Conservation (phyloP, 1,284 basidiomycete genomes). For the Ceratobasidium sp. region DNA sequence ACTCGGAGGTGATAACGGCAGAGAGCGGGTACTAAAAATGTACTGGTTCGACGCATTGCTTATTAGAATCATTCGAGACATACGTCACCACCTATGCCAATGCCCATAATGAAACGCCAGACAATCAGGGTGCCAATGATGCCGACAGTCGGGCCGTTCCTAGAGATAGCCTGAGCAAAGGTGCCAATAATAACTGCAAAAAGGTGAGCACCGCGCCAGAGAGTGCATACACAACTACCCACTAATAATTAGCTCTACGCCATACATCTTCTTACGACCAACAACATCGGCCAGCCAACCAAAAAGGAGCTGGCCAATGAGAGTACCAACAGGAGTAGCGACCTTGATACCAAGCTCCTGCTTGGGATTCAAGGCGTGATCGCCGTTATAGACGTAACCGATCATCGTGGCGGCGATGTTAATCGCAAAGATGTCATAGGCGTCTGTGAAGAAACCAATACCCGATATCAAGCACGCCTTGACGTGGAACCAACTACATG, state of each 20-base stretch:
- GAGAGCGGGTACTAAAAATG: constrained; percentile 65
- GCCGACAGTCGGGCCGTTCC: constrained; percentile 64
- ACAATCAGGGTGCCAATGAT: constrained; percentile 76
- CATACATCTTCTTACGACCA: constrained; percentile 52
- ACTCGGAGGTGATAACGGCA: constrained; percentile 71
- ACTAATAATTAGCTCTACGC: constrained; percentile 57
- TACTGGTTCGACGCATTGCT: neutral
- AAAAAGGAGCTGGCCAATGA: constrained; percentile 43
- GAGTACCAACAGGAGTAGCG: constrained; percentile 61
- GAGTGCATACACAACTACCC: constrained; percentile 13
- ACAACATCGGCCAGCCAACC: constrained; percentile 47
- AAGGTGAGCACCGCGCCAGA: constrained; percentile 5
- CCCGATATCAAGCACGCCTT: constrained; percentile 74
- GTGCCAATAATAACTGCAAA: constrained; percentile 55
- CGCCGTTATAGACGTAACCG: constrained; percentile 63
- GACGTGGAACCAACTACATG: constrained; percentile 59
- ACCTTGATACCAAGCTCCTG: constrained; percentile 75
- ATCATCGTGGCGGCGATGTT: constrained; percentile 79
- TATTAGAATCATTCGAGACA: neutral
- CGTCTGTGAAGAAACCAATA: constrained; percentile 78
- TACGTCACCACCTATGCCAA: constrained; percentile 61
- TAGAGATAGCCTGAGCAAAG: constrained; percentile 58
- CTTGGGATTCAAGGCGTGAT: constrained; percentile 57
- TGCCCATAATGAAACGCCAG: constrained; percentile 55
- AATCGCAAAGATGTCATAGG: constrained; percentile 54